A percentile compares a stretch with the other conserved stretches of the same genome.
These are phyloP conservation scores for Tetrahymena malaccensis DNA, from an alignment of 73 alveolate genomes.

Conservation along the genomic window DNA sequence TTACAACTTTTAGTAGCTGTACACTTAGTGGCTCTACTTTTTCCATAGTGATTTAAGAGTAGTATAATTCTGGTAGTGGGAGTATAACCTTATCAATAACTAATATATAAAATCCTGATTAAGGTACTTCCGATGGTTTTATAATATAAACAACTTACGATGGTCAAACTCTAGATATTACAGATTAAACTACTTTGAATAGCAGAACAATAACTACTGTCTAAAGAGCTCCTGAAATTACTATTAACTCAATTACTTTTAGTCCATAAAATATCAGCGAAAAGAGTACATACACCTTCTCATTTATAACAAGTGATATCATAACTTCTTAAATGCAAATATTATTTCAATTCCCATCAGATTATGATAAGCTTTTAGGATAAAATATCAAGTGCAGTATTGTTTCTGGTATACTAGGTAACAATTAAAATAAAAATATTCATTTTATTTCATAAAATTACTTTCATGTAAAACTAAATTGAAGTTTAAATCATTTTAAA, in stretches of 20 bases:
- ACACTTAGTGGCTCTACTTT: constrained; percentile 23
- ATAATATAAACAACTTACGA: constrained; percentile 1
- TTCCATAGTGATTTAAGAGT: background rate
- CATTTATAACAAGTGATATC: background rate
- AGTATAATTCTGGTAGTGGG: constrained; percentile 31
- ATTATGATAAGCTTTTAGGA: constrained; percentile 15
- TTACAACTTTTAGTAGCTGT: constrained; percentile 18
- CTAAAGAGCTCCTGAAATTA: background rate
- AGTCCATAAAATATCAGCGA: constrained; percentile 39
- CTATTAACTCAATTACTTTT: constrained; percentile 13
- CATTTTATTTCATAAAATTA: background rate
- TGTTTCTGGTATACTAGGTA: constrained; percentile 10
- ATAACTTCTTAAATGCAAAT: background rate
- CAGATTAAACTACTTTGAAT: constrained; percentile 12
- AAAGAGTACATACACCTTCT: constrained; percentile 14
- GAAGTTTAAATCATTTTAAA: too few relatives aligned
- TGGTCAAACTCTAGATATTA: constrained; percentile 19
- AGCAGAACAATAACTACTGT: constrained; percentile 35
- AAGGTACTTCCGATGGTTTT: constrained; percentile 38
- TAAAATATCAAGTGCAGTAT: constrained; percentile 7
- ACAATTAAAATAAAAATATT: background rate
- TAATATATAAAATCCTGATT: constrained; percentile 30
- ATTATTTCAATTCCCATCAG: constrained; percentile 10
- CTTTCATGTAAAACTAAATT: background rate
- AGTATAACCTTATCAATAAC: background rate